Percentiles rank a stretch among this genome's conserved stretches.
Conservation (phyloP, 2,329 filamentous ascomycete genomes). For the Colletotrichum liaoningense region DNA sequence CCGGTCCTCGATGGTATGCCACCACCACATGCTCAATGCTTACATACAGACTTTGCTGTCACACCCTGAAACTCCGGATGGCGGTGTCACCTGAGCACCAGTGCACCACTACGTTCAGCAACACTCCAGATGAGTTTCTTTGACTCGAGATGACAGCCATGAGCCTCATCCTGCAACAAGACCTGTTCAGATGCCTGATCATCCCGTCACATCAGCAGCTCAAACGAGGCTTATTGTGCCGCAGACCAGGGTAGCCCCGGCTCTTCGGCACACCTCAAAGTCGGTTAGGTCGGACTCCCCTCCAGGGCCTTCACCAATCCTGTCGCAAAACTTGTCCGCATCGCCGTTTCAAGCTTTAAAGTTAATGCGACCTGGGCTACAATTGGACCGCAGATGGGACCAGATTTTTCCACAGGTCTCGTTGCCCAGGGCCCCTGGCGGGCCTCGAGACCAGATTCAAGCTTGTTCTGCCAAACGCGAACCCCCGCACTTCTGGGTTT, state of each 20-base stretch:
- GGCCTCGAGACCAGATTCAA: neutral
- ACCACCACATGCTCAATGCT: neutral
- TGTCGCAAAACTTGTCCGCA: conserved; percentile 29
- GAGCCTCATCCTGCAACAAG: conserved; percentile 10
- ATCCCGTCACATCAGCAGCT: conserved; percentile 30
- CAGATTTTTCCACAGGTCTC: neutral
- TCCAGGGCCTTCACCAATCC: neutral
- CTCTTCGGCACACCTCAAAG: neutral
- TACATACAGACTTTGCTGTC: conserved; percentile 2
- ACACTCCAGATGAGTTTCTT: conserved; percentile 12
- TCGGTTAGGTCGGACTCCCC: conserved; percentile 20
- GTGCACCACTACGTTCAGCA: neutral
- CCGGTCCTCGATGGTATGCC: neutral
- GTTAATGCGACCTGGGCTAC: conserved; percentile 1
- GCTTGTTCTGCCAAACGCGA: conserved; percentile 15
- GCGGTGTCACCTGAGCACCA: conserved; percentile 20
- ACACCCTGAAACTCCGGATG: conserved; percentile 34
- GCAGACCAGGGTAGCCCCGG: conserved; percentile 20
- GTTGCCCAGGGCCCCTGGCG: neutral
- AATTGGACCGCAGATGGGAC: neutral
- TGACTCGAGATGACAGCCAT: conserved; percentile 33
- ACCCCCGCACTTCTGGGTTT: conserved; percentile 15
- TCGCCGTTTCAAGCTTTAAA: conserved; percentile 33
- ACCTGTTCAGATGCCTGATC: conserved; percentile 33
- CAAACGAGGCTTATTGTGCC: conserved; percentile 27